Evolutionary conservation across 2,329 filamentous ascomycete species (phyloP), one percentile per base, ranked within the genome.

Genomic region (Aspergillus sp.): DNA sequence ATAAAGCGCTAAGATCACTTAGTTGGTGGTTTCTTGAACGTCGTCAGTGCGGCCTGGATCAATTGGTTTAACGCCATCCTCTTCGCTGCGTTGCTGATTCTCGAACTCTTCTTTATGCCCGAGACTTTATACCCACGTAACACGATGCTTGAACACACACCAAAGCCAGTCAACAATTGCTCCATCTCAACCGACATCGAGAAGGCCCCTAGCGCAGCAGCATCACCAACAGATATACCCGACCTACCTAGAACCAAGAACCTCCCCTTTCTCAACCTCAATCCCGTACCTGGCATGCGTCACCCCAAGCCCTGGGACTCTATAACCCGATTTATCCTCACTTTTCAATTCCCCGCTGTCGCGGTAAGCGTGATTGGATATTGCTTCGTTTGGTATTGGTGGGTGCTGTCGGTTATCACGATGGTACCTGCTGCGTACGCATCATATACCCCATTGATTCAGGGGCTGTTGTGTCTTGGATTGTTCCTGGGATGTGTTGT

Each of bases 361-460:
- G 61, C 67, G 0, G 59, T 79, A 7, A 58, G 70, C 3, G 65
- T 79, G 4, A 47, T 73, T 7, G 66, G 68, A 7, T 81, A 76
- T 58, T 73, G 68, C 49, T 79, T 77, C 48, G 56, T 66, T 3
- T 78, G 75, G 71, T 81, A 80, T 54, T 81, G 76, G 75, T 80
- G 76, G 76, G 64, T 78, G 5, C 48, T 78, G 8, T 72, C 71
- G 0, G 67, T 78, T 13, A 73, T 79, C 43, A 78, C 76, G 3
- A 69, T 77, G 63, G 61, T 77, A 4, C 76, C 77, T 0, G 66
- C 70, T 2, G 77, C 77, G 26, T 80, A 80, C 46, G 55, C 56
- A n/a, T 50, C 62, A n/a, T 73, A 75, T 46, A 57, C 60, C 0
- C 68, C 75, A 2, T 61, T 77, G 37, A 71, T 73, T 28, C 77